Conservation (phyloP, 306 rosid species). For the Fragaria vesca region DNA sequence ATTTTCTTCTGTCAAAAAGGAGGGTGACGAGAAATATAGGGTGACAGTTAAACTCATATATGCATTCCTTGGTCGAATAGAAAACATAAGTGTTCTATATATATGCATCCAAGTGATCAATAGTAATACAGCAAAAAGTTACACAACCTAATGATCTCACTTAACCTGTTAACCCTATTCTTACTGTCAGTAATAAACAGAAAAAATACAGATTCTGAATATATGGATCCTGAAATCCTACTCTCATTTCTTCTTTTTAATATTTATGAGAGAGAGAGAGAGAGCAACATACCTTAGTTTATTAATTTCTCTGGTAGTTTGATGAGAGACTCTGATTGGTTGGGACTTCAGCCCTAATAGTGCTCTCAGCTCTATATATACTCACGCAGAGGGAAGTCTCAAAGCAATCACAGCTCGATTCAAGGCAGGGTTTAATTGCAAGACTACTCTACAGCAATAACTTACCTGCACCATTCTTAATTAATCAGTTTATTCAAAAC, state of each 20-base stretch:
- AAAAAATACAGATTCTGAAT: not conserved
- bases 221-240: not conserved
- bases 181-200: not conserved
- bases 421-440: not conserved
- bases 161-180: not conserved
- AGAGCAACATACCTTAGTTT: not conserved
- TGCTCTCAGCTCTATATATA: conserved; percentile 23
- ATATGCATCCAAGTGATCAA: not conserved
- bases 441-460: not conserved
- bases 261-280: too few relatives aligned
- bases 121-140: not conserved
- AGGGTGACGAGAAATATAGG: not conserved
- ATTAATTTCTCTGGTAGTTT: not conserved
- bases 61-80: not conserved
- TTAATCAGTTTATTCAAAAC: not conserved
- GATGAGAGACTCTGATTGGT: not conserved
- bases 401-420: not conserved
- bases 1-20: not conserved
- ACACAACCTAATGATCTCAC: not conserved
- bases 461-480: not conserved
- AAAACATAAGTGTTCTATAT: not conserved
- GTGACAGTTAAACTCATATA: not conserved
- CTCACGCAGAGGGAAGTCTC: not conserved
- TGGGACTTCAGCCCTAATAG: not conserved
- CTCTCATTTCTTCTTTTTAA: too few relatives aligned